Conservation (phyloP, 164 flowering plant genomes). For the Aristolochia fimbriata region DNA sequence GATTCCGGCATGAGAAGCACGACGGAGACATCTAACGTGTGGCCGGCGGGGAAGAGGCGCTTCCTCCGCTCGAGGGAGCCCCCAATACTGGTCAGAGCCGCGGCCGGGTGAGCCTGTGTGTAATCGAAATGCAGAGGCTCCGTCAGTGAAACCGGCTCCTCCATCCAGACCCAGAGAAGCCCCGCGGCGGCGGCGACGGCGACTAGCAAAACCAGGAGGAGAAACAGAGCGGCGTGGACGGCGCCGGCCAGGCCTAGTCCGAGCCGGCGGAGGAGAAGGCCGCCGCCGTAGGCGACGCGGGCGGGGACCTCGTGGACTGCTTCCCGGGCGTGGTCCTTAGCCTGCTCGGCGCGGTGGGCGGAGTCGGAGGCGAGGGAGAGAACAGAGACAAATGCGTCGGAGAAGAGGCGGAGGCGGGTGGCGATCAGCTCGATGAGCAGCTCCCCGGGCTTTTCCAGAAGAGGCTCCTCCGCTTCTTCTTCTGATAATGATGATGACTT, state of each 20-base stretch:
- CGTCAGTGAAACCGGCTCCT: constrained; percentile 47
- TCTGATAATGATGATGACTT: no score
- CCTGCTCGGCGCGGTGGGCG: constrained; percentile 21
- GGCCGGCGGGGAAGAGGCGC: constrained; percentile 52
- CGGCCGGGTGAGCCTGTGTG: constrained; percentile 42
- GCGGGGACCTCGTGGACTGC: constrained; percentile 16
- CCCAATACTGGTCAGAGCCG: constrained; percentile 22
- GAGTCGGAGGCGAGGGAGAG: constrained; percentile 22
- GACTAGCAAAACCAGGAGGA: constrained; percentile 27
- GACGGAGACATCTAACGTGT: constrained; percentile 45
- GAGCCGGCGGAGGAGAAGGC: constrained; percentile 23
- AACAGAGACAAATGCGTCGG: constrained; percentile 22
- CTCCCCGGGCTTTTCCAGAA: constrained; percentile 18
- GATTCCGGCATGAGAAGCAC: constrained; percentile 74
- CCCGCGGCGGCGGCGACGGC: constrained; percentile 44
- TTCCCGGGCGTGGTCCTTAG: constrained; percentile 10
- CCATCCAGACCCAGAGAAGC: constrained; percentile 44
- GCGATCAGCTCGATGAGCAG: constrained; percentile 23
- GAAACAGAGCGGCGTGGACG: constrained; percentile 26
- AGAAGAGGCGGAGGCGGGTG: constrained; percentile 23
- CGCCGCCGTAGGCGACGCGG: constrained; percentile 17
- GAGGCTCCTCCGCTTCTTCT: constrained; percentile 2
- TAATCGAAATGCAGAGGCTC: constrained; percentile 58
- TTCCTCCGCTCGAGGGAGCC: constrained; percentile 6
- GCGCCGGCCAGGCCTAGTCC: constrained; percentile 45